Conservation (phyloP, 768 basidiomycete genomes). For the Daedaleopsis nitida region DNA sequence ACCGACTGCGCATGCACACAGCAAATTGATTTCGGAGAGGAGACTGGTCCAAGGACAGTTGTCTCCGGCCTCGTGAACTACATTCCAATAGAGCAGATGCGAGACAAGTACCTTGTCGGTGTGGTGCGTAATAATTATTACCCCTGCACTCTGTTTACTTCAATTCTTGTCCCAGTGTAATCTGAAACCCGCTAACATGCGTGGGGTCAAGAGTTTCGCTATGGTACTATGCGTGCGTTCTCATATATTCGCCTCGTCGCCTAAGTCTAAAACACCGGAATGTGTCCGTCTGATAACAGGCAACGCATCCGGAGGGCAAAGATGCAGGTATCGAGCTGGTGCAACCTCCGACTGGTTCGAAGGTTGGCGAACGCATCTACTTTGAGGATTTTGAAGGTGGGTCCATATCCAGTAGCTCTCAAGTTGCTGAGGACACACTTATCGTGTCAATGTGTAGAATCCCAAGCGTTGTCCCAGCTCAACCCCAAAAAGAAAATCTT, state of each 20-base stretch:
- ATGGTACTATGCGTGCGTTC: slow-evolving; percentile 89
- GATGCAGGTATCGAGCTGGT: slow-evolving; percentile 91
- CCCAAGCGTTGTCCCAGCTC: slow-evolving; percentile 75
- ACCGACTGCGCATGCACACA: slow-evolving; percentile 28
- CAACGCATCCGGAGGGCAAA: slow-evolving; percentile 87
- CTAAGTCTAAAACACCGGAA: neutral
- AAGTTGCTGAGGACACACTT: neutral
- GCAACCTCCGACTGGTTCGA: slow-evolving; percentile 79
- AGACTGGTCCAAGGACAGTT: slow-evolving; percentile 91
- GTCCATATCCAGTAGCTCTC: neutral
- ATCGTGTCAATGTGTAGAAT: slow-evolving; percentile 39
- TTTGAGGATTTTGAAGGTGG: slow-evolving; percentile 94
- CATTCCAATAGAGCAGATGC: slow-evolving; percentile 94
- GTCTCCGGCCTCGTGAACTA: slow-evolving; percentile 97
- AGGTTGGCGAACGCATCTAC: slow-evolving; percentile 92
- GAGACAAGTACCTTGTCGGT: slow-evolving; percentile 77
- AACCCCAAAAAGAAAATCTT: slow-evolving; percentile 99
- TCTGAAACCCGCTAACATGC: slow-evolving; percentile 94
- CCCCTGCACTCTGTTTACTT: neutral
- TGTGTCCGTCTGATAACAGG: slow-evolving; percentile 47
- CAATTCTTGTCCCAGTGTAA: slow-evolving; percentile 60
- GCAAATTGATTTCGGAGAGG: slow-evolving; percentile 97
- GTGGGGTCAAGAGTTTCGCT: slow-evolving; percentile 96
- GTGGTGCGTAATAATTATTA: slow-evolving; percentile 53
- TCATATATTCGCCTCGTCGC: neutral